Evolutionary conservation across 2,329 filamentous ascomycete species (phyloP).

Genomic region (Coniochaeta pulveracea): DNA sequence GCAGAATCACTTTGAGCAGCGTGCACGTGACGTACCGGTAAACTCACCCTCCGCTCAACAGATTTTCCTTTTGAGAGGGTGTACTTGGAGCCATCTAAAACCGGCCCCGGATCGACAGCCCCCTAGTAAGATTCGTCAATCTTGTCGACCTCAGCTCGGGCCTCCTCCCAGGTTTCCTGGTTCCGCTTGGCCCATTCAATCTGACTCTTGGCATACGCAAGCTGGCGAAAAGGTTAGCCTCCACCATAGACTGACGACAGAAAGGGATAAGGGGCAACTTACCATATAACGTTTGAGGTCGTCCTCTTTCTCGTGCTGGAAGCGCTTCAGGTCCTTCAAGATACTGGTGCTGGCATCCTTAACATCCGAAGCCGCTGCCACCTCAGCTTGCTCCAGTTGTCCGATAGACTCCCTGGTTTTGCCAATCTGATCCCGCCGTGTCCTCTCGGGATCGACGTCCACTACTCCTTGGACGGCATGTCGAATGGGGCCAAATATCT

Average conservation of each 20-base stretch:
- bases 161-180: slow-evolving; percentile 87
- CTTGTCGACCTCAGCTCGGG: slow-evolving; percentile 75
- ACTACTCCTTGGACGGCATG: slow-evolving; percentile 95
- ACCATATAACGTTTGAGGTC: slow-evolving; percentile 95
- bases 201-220: slow-evolving; percentile 85
- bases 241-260: slow-evolving; percentile 2
- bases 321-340: slow-evolving; percentile 79
- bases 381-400: slow-evolving; percentile 81
- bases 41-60: too few species aligned
- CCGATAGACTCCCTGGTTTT: slow-evolving; percentile 84
- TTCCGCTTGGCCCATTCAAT: slow-evolving; percentile 91
- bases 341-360: slow-evolving; percentile 85
- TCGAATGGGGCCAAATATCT: slow-evolving; percentile 89
- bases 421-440: slow-evolving; percentile 82
- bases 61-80: too few species aligned
- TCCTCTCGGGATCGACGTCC: slow-evolving; percentile 90
- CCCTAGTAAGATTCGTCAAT: slow-evolving; percentile 52
- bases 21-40: too few species aligned
- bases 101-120: too few species aligned
- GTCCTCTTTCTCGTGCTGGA: slow-evolving; percentile 92
- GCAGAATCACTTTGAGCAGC: too few species aligned
- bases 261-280: slow-evolving; percentile 22
- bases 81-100: too few species aligned
- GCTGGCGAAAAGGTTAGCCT: slow-evolving; percentile 32
- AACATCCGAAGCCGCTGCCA: slow-evolving; percentile 82